Evolutionary conservation across 495 filamentous ascomycete genomes (phyloP), one percentile per base, ranked within the genome.

Genomic region (Hypoxylon rickii): DNA sequence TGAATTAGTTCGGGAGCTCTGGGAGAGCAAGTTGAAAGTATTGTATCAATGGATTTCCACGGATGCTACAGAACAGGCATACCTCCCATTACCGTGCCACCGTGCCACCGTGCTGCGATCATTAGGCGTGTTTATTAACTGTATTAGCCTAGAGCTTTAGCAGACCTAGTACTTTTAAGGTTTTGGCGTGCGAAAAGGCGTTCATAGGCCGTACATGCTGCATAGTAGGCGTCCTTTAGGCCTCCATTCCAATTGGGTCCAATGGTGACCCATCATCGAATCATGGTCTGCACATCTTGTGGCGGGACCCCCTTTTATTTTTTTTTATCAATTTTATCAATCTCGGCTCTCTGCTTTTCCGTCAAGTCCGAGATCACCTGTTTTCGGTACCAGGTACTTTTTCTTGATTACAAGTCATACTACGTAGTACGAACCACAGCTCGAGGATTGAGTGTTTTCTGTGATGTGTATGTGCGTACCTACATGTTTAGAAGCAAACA

Each of bases 321-420:
- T 61, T 56, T 54, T 51, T 61, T 57, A 56, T 62, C 58, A 55
- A 51, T 61, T 62, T 56, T 52, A 62, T 56, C 58, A 62, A 57
- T 62, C 52, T 62, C 58, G 58, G 58, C 18, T 48, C 3, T 15
- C 22, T n/a, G 22, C 17, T 31, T 44, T n/a, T 39, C 58, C 52
- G 47, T 15, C 42, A 40, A 41, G 47, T 62, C 58, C 58, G 58
- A 62, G 58, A 62, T 62, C 58, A 62, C 58, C 58, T 62, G 58
- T 62, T 62, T 57, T 15, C 16, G 32, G 55, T 26, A 22, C 15
- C 15, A 45, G 0, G 16, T 51, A 19, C 33, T 29, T 44, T 33
- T 31, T 57, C 31, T 34, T 39, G 11, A n/a, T n/a, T 5, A 5
- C 5, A 31, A 5, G 26, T 31, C 32, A 3, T 6, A n/a, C 13